Percentiles rank a stretch among this genome's conserved stretches.
Conservation (phyloP, 202 grass and related monocot genomes). For the Panicum virgatum region DNA sequence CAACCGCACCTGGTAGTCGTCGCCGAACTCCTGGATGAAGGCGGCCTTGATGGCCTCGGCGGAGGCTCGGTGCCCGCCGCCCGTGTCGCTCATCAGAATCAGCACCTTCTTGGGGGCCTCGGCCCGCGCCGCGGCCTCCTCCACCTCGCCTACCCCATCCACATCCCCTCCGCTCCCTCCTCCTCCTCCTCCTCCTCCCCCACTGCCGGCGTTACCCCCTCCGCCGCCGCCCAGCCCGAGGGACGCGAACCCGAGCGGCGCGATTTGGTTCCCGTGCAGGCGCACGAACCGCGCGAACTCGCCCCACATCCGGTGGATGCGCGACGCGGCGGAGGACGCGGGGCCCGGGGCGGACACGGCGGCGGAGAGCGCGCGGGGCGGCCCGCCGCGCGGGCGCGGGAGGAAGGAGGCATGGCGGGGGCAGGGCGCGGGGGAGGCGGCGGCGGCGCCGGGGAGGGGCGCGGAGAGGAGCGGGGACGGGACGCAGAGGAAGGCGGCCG, state of each 20-base stretch:
- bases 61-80: slow-evolving; percentile 86
- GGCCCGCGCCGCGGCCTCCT: slow-evolving; percentile 46
- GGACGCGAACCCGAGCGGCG: slow-evolving; percentile 73
- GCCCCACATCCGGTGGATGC: slow-evolving; percentile 61
- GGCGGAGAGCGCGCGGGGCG: slow-evolving; percentile 36
- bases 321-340: neutral
- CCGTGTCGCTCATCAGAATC: slow-evolving; percentile 98
- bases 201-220: neutral
- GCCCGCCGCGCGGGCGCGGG: neutral
- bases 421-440: slow-evolving; percentile 20
- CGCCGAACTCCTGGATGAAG: slow-evolving; percentile 79
- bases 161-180: slow-evolving; percentile 22
- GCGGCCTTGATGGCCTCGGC: slow-evolving; percentile 93
- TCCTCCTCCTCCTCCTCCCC: too few species aligned
- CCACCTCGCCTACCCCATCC: slow-evolving; percentile 22
- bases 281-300: slow-evolving; percentile 77
- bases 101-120: slow-evolving; percentile 82
- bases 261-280: slow-evolving; percentile 66
- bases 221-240: slow-evolving; percentile 39
- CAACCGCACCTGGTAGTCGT: slow-evolving; percentile 66
- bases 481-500: slow-evolving; percentile 45
- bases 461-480: slow-evolving; percentile 37
- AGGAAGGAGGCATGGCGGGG: slow-evolving; percentile 26
- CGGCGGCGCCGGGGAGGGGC: slow-evolving; percentile 19
- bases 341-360: slow-evolving; percentile 6